These are phyloP conservation scores for Phaeoacremonium minimum DNA, from an alignment of 2,329 filamentous ascomycete genomes.

Conservation along the genomic window DNA sequence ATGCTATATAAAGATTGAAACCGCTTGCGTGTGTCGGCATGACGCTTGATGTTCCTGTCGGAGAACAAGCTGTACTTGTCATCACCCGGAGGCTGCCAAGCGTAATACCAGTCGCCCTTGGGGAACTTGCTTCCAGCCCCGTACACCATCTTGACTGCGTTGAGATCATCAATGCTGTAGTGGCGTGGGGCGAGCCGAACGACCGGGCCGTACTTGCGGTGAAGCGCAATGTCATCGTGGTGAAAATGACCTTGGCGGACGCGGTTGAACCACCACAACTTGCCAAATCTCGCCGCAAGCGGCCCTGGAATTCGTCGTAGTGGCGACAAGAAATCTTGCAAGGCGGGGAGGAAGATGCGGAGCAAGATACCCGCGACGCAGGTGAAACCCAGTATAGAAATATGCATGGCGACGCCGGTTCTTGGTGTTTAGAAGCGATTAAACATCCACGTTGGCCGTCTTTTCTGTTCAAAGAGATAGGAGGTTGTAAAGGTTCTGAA, in stretches of 20 bases:
- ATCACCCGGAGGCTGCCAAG: slow-evolving; percentile 15
- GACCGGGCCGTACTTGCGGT: slow-evolving; percentile 22
- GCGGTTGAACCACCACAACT: slow-evolving; percentile 35
- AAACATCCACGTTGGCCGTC: no score
- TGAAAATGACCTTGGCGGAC: slow-evolving; percentile 31
- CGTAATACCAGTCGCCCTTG: slow-evolving; percentile 26
- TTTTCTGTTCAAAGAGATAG: no score
- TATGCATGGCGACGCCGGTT: no score
- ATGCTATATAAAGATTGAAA: slow-evolving; percentile 42
- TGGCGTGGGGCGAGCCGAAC: slow-evolving; percentile 5
- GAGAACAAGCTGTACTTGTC: slow-evolving; percentile 22
- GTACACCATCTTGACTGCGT: slow-evolving; percentile 5
- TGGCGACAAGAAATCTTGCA: slow-evolving; percentile 17
- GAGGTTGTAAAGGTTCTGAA: no score
- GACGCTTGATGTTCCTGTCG: slow-evolving; percentile 26
- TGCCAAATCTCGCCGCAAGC: slow-evolving; percentile 34
- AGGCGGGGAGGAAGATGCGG: slow-evolving; percentile 1
- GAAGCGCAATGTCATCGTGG: slow-evolving; percentile 31
- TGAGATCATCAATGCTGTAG: slow-evolving; percentile 5
- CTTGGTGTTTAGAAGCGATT: no score
- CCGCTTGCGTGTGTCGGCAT: slow-evolving; percentile 30
- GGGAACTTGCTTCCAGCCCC: slow-evolving; percentile 20
- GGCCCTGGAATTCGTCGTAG: slow-evolving; percentile 37
- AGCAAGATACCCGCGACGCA: no score
- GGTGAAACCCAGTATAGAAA: no score